Conservation (phyloP, 768 basidiomycete species). For the Podaxis sp. region DNA sequence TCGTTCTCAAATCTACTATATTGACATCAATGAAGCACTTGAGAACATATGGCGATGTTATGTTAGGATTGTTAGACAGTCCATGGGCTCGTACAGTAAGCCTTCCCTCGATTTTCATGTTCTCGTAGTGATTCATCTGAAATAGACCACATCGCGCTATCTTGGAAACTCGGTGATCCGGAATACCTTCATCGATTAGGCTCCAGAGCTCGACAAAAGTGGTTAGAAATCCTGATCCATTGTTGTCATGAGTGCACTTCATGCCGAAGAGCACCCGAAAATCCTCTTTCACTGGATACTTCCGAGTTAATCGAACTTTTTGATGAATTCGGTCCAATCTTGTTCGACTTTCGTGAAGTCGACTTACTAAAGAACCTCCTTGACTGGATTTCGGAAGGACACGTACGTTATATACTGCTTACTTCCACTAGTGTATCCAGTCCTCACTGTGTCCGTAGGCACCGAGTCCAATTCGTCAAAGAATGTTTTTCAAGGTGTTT, state of each 20-base stretch:
- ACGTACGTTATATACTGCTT: neutral
- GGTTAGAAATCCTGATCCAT: neutral
- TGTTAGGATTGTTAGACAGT: neutral
- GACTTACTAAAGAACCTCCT: neutral
- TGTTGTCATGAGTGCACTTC: neutral
- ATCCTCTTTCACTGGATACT: neutral
- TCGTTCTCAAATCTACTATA: neutral
- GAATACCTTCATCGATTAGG: neutral
- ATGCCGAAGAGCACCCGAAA: neutral
- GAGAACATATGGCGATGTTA: neutral
- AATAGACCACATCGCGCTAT: neutral
- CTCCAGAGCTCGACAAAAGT: neutral
- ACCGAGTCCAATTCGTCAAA: neutral
- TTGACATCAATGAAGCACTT: neutral
- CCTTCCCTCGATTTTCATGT: too few relatives aligned
- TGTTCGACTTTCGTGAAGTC: neutral
- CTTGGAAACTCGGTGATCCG: neutral
- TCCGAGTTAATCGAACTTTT: neutral
- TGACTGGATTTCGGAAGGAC: neutral
- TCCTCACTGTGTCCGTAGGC: neutral
- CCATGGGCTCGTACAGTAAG: neutral
- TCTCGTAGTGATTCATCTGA: neutral
- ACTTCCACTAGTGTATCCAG: neutral
- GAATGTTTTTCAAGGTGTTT: neutral
- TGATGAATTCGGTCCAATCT: neutral